These are phyloP conservation scores for Termitomyces sp. DNA, from an alignment of 768 basidiomycete species.

Conservation along the genomic window DNA sequence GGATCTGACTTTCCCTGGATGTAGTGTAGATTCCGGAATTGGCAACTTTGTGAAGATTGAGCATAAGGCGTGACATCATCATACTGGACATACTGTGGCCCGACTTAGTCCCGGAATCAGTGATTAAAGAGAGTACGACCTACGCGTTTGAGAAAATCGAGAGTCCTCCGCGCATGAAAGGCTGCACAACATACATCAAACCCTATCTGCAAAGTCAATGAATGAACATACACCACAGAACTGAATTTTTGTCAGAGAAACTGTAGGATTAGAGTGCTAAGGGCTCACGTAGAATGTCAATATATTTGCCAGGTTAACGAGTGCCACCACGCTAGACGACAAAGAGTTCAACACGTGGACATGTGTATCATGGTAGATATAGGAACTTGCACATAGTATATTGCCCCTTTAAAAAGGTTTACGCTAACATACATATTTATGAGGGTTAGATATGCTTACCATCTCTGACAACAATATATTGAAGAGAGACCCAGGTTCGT, in stretches of 20 bases:
- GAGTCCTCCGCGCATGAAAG: neutral
- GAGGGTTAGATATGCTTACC: neutral
- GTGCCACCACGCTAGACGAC: neutral
- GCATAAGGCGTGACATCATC: conserved; percentile 12
- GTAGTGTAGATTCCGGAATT: neutral
- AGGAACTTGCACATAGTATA: neutral
- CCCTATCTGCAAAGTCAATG: neutral
- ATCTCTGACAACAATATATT: neutral
- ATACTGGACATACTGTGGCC: neutral
- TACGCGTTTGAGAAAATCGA: neutral
- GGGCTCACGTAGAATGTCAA: neutral
- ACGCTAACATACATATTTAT: neutral
- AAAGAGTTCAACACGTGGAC: neutral
- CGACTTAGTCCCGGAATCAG: neutral
- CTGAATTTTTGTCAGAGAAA: neutral
- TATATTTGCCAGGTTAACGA: neutral
- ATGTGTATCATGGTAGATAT: neutral
- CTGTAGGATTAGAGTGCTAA: neutral
- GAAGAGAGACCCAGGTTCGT: neutral
- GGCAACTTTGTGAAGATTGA: conserved; percentile 7
- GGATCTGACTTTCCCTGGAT: neutral
- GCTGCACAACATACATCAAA: neutral
- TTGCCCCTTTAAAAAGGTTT: neutral
- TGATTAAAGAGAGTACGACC: neutral
- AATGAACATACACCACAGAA: neutral